These are phyloP conservation scores for Monilinia fructicola DNA, from an alignment of 2,329 filamentous ascomycete species.

Conservation along the genomic window DNA sequence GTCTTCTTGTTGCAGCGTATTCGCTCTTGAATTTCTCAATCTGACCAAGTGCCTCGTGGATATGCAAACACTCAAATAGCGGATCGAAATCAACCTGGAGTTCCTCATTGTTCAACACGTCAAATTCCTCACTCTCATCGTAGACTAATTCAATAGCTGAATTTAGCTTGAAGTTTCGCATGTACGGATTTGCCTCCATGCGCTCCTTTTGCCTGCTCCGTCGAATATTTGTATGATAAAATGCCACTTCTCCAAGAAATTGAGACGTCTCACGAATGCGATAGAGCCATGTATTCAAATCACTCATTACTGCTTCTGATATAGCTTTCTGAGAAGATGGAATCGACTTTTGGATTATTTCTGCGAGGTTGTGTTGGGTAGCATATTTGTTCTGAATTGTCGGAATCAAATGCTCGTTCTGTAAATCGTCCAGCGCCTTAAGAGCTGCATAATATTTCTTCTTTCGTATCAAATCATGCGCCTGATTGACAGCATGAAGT, in stretches of 20 bases:
- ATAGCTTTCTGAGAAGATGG: conserved; percentile 90
- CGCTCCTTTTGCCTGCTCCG: conserved; percentile 80
- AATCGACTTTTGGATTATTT: conserved; percentile 93
- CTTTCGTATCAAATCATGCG: conserved; percentile 85
- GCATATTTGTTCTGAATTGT: conserved; percentile 78
- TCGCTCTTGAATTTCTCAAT: conserved; percentile 87
- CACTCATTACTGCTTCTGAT: conserved; percentile 93
- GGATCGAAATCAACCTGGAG: conserved; percentile 93
- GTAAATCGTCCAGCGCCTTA: conserved; percentile 89
- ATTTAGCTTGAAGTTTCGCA: conserved; percentile 79
- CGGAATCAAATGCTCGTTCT: conserved; percentile 84
- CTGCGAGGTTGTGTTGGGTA: conserved; percentile 90
- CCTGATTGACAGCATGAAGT: conserved; percentile 86
- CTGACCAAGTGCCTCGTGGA: conserved; percentile 90
- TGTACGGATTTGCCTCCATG: conserved; percentile 63
- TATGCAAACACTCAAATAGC: conserved; percentile 91
- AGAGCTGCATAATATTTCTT: conserved; percentile 96
- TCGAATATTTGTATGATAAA: conserved; percentile 91
- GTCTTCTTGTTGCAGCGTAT: conserved; percentile 85
- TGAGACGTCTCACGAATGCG: conserved; percentile 94
- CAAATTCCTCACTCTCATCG: conserved; percentile 93
- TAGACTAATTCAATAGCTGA: conserved; percentile 94
- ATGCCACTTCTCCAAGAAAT: conserved; percentile 91
- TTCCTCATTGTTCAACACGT: conserved; percentile 93
- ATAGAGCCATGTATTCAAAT: conserved; percentile 95